Evolutionary conservation across 2,329 filamentous ascomycete species (phyloP).

Genomic region (Xylaria sp.): DNA sequence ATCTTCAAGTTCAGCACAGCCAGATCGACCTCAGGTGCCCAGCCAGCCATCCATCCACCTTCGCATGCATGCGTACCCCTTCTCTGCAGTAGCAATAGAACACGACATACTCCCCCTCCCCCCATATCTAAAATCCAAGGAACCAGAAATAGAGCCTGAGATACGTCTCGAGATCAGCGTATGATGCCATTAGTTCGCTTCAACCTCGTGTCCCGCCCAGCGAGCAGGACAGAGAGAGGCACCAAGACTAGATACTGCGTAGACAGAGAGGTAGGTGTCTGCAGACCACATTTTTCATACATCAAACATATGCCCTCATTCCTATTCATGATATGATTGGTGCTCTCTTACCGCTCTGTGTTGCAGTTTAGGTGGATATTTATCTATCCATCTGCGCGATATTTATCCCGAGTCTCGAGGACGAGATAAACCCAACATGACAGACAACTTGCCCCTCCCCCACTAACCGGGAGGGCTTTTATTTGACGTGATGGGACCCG

Average conservation of each 20-base stretch:
- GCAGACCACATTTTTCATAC: slow-evolving; percentile 11
- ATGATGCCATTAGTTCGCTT: background rate
- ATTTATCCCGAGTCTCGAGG: slow-evolving; percentile 28
- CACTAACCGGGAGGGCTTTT: background rate
- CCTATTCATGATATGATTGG: slow-evolving; percentile 23
- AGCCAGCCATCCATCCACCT: background rate
- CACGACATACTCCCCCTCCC: background rate
- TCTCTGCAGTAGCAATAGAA: background rate
- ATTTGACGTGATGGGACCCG: slow-evolving; percentile 13
- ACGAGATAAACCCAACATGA: slow-evolving; percentile 4
- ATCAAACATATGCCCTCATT: slow-evolving; percentile 14
- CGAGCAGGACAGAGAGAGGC: background rate
- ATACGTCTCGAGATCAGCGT: background rate
- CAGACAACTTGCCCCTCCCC: slow-evolving; percentile 21
- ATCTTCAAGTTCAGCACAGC: background rate
- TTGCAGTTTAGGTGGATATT: slow-evolving; percentile 28
- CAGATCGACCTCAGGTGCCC: too few relatives aligned
- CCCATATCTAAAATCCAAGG: background rate
- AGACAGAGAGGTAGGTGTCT: background rate
- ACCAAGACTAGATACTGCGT: background rate
- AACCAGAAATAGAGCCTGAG: background rate
- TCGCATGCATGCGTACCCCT: background rate
- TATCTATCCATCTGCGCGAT: slow-evolving; percentile 12
- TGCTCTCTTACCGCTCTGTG: slow-evolving; percentile 18
- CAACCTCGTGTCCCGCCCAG: background rate